Evolutionary conservation across 2,329 filamentous ascomycete genomes (phyloP).

Genomic region (Venturia aucupariae): DNA sequence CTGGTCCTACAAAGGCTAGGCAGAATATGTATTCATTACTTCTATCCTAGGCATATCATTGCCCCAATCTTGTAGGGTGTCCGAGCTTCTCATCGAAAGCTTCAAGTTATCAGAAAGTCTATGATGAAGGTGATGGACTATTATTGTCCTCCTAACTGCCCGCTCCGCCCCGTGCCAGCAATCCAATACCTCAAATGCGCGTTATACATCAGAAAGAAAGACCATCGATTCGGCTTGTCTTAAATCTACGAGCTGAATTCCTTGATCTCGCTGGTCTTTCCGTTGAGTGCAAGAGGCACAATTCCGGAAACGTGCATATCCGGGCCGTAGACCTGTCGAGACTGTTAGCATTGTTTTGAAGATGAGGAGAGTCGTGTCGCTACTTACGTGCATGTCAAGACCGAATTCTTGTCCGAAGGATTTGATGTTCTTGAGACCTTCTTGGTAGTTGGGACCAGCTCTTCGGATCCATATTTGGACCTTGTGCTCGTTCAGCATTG

Average conservation of each 20-base stretch:
- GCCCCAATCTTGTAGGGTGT: not conserved
- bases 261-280: slow-evolving; percentile 51
- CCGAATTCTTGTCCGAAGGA: slow-evolving; percentile 86
- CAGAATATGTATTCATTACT: not conserved
- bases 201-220: not conserved
- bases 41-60: not conserved
- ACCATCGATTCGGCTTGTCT: not conserved
- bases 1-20: not conserved
- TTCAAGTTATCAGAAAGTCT: not conserved
- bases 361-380: not conserved
- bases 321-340: slow-evolving; percentile 52
- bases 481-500: slow-evolving; percentile 86
- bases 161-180: not conserved
- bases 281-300: slow-evolving; percentile 76
- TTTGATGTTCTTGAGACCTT: slow-evolving; percentile 99
- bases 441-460: slow-evolving; percentile 97
- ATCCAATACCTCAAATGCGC: not conserved
- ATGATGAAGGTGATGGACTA: not conserved
- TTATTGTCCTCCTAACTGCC: not conserved
- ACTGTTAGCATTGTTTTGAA: not conserved
- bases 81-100: not conserved
- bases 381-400: slow-evolving; percentile 73
- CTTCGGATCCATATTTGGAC: slow-evolving; percentile 92
- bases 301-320: slow-evolving; percentile 91
- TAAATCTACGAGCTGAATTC: slow-evolving; percentile 45